These are phyloP conservation scores for Dichotomopilus funicola DNA, from an alignment of 2,329 filamentous ascomycete genomes.

Conservation along the genomic window DNA sequence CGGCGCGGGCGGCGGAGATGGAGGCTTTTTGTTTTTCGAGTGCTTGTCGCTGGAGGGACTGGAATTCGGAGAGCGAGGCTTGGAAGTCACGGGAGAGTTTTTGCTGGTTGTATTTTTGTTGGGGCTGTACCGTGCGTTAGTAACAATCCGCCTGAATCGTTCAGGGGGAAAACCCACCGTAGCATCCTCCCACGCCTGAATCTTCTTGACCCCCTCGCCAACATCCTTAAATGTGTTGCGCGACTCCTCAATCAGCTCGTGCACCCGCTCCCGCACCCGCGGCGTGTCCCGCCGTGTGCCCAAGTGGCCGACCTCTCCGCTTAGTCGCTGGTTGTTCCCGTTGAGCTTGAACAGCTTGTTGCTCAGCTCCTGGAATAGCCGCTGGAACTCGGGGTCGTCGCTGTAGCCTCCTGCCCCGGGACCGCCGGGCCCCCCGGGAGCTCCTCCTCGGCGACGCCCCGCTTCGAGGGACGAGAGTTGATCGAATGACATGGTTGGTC, in stretches of 20 bases:
- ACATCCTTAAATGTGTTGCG: slow-evolving; percentile 82
- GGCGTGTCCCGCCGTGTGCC: slow-evolving; percentile 90
- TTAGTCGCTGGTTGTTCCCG: slow-evolving; percentile 77
- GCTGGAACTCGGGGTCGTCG: slow-evolving; percentile 89
- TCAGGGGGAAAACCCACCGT: slow-evolving; percentile 49
- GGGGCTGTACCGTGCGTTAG: slow-evolving; percentile 53
- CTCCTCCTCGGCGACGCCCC: slow-evolving; percentile 60
- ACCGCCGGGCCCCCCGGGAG: slow-evolving; percentile 22
- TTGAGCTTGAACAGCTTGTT: slow-evolving; percentile 85
- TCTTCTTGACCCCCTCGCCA: slow-evolving; percentile 87
- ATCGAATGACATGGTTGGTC: slow-evolving; percentile 77
- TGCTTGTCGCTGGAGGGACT: slow-evolving; percentile 79
- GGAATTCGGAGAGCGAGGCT: slow-evolving; percentile 81
- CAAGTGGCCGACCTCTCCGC: slow-evolving; percentile 75
- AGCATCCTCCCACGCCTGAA: slow-evolving; percentile 79
- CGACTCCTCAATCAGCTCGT: slow-evolving; percentile 80
- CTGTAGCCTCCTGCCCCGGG: slow-evolving; percentile 49
- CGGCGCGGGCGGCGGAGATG: slow-evolving; percentile 73
- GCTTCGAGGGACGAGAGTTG: slow-evolving; percentile 79
- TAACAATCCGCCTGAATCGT: no score
- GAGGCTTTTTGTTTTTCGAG: slow-evolving; percentile 90
- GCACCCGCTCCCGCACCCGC: slow-evolving; percentile 82
- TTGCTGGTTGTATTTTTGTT: slow-evolving; percentile 93
- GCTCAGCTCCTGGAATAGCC: slow-evolving; percentile 74
- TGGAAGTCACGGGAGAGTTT: slow-evolving; percentile 94